Percentiles rank a stretch among this genome's conserved stretches.
phyloP scores from a whole-genome alignment of 2,329 filamentous ascomycete genomes.

The Ophiostoma sp. region DNA sequence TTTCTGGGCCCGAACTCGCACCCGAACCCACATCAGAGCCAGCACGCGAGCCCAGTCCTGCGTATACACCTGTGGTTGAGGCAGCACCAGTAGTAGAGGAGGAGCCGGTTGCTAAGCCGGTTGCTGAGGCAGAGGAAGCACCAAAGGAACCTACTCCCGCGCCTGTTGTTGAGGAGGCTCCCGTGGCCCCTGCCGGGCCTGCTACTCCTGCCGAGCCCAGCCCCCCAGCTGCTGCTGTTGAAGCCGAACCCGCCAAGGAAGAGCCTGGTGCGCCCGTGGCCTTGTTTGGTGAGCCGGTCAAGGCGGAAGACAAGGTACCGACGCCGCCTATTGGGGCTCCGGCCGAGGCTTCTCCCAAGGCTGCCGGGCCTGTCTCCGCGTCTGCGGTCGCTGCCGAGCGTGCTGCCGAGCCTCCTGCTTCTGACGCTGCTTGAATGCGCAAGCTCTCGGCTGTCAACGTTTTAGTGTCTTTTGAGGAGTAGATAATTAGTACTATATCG shows the following conservation, averaged over 20 bases:
- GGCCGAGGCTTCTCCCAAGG: neutral
- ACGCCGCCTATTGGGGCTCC: neutral
- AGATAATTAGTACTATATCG: neutral
- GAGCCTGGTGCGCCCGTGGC: neutral
- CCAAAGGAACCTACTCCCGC: neutral
- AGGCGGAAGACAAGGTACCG: neutral
- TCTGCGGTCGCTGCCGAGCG: neutral
- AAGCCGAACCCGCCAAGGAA: conserved; percentile 8
- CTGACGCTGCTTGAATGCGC: neutral
- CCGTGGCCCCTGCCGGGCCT: neutral
- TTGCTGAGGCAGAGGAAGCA: no score
- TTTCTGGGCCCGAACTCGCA: neutral
- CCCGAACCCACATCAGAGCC: neutral
- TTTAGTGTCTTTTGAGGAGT: neutral
- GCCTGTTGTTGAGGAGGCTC: neutral
- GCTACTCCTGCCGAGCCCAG: neutral
- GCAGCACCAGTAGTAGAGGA: neutral
- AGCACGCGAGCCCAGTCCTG: neutral
- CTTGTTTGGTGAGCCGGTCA: neutral
- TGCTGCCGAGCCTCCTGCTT: neutral
- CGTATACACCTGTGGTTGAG: neutral
- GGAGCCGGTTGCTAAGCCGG: neutral
- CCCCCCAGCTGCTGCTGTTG: neutral
- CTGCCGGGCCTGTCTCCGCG: neutral
- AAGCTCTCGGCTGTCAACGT: neutral